These are phyloP conservation scores for Pythium oligandrum DNA, from an alignment of 352 stramenopile species.

Conservation along the genomic window DNA sequence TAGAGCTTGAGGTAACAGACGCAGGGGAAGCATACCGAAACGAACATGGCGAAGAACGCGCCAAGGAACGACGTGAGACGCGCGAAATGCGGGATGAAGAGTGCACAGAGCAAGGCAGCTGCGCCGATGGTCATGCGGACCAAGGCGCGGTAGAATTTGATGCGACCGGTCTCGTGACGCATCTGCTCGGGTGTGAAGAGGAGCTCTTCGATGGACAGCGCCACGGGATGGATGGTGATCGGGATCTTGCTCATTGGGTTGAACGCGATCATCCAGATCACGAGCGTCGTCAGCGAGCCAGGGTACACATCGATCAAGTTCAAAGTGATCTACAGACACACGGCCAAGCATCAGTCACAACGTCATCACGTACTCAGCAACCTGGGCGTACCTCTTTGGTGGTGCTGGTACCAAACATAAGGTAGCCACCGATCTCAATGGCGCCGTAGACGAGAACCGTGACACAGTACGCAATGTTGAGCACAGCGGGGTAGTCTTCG, in stretches of 20 bases:
- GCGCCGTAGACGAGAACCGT: slow-evolving; percentile 66
- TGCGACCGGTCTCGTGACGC: slow-evolving; percentile 17
- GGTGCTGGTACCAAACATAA: slow-evolving; percentile 77
- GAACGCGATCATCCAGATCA: slow-evolving; percentile 80
- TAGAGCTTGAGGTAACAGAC: slow-evolving; percentile 87
- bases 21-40: slow-evolving; percentile 79
- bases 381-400: slow-evolving; percentile 54
- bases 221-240: slow-evolving; percentile 79
- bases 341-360: neutral
- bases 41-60: slow-evolving; percentile 83
- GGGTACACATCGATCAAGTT: slow-evolving; percentile 74
- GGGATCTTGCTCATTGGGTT: slow-evolving; percentile 89
- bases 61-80: slow-evolving; percentile 81
- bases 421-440: slow-evolving; percentile 73
- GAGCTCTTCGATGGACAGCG: slow-evolving; percentile 70
- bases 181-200: slow-evolving; percentile 45
- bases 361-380: neutral
- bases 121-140: slow-evolving; percentile 60
- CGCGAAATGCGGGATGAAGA: slow-evolving; percentile 82
- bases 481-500: slow-evolving; percentile 51
- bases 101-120: slow-evolving; percentile 45
- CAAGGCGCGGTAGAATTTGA: slow-evolving; percentile 54
- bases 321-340: slow-evolving; percentile 45
- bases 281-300: slow-evolving; percentile 48
- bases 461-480: slow-evolving; percentile 73